Conservation (phyloP, 1,284 basidiomycete genomes). For the Calocybe gambosa region DNA sequence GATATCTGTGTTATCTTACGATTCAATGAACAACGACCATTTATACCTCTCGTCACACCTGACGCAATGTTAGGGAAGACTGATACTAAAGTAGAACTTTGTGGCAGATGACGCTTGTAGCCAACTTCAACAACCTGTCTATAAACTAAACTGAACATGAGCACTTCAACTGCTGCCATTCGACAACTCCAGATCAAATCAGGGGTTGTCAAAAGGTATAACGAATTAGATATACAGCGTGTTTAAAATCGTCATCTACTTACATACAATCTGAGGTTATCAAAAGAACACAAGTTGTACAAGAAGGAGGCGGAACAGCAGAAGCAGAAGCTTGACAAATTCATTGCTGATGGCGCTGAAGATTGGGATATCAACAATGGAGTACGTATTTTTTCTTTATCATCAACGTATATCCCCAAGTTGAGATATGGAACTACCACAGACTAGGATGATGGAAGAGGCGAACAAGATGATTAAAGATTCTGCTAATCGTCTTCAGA, state of each 20-base stretch:
- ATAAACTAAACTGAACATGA: slow-evolving; percentile 28
- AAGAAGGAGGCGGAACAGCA: slow-evolving; percentile 61
- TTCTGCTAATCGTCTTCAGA: slow-evolving; percentile 53
- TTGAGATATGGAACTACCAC: slow-evolving; percentile 5
- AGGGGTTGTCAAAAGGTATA: slow-evolving; percentile 64
- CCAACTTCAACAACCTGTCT: background rate
- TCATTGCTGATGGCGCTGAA: slow-evolving; percentile 59
- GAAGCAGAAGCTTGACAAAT: slow-evolving; percentile 55
- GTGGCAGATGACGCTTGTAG: no score
- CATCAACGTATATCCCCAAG: background rate
- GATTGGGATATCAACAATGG: slow-evolving; percentile 79
- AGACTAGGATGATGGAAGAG: slow-evolving; percentile 75
- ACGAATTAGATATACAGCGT: background rate
- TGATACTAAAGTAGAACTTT: no score
- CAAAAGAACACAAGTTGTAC: slow-evolving; percentile 71
- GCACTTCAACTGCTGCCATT: slow-evolving; percentile 41
- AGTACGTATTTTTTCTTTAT: slow-evolving; percentile 39
- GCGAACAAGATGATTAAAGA: slow-evolving; percentile 78
- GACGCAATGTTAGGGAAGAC: no score
- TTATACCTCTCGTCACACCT: slow-evolving; percentile 7
- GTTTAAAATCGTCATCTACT: background rate
- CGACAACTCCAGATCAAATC: slow-evolving; percentile 80
- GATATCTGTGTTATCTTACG: slow-evolving; percentile 36
- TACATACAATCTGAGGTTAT: slow-evolving; percentile 40
- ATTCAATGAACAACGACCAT: slow-evolving; percentile 27